Evolutionary conservation across 2,329 filamentous ascomycete species (phyloP).

Genomic region (Ophiostoma sp.): DNA sequence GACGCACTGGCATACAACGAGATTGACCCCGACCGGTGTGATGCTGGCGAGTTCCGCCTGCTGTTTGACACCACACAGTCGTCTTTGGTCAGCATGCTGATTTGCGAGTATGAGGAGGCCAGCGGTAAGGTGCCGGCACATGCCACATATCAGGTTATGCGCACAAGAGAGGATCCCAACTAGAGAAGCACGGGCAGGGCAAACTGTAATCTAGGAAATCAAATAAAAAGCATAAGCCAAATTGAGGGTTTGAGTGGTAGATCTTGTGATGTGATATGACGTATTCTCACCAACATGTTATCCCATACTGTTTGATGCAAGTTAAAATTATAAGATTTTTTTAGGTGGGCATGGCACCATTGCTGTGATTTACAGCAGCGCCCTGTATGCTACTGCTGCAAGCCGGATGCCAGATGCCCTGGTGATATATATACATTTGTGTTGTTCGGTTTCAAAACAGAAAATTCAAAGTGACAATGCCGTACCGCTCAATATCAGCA

Average conservation of each 20-base stretch:
- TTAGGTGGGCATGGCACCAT: background rate
- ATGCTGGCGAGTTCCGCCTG: slow-evolving; percentile 52
- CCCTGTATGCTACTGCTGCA: background rate
- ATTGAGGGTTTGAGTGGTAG: background rate
- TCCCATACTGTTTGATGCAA: background rate
- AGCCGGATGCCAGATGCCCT: background rate
- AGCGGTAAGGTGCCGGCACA: slow-evolving; percentile 80
- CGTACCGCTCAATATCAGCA: background rate
- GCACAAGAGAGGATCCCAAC: slow-evolving; percentile 49
- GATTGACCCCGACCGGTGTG: slow-evolving; percentile 68
- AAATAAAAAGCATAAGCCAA: background rate
- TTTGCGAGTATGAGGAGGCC: slow-evolving; percentile 92
- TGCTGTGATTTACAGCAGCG: background rate
- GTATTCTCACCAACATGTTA: background rate
- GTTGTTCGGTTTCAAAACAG: background rate
- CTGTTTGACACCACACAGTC: slow-evolving; percentile 91
- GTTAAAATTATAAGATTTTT: slow-evolving; percentile 8
- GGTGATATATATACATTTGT: slow-evolving; percentile 10
- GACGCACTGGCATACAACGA: slow-evolving; percentile 95
- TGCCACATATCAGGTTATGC: slow-evolving; percentile 64
- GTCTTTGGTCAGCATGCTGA: slow-evolving; percentile 78
- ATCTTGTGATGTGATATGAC: background rate
- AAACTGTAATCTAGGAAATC: background rate
- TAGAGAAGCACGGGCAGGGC: background rate
- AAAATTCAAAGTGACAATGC: background rate